Base-by-base conservation (phyloP, 2,329 filamentous ascomycete genomes). In the Cordyceps fumosorosea region DNA sequence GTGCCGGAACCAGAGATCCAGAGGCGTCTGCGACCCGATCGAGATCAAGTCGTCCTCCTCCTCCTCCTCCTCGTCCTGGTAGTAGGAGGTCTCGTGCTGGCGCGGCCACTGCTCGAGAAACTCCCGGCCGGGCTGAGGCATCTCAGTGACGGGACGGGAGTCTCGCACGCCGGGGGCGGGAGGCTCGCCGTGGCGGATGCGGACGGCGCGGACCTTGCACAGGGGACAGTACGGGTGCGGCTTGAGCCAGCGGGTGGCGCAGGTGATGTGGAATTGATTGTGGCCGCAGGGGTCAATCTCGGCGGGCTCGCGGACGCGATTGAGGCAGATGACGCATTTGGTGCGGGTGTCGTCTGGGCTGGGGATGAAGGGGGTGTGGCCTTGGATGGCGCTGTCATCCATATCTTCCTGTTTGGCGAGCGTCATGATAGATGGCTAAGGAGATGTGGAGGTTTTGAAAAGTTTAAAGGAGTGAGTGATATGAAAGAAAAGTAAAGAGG, bases 291-390 rank as follows among this genome's bases (percentile, higher is more conserved):
- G 92, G 22, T 82, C 77, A 8, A 90, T 84, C 56, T 88, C 80
- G 65, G 89, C 91, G 58, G 84, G 77, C 68, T 95, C 90, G 11
- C 85, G 84, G 69, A 96, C 80, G 59, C 77, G 71, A 62, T 93
- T 89, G 64, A 97, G 85, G 74, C 93, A 98, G 73, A 98, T 95
- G 65, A 96, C 91, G 74, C 93, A 97, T 6, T 44, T 29, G 26
- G 26, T 3, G 40, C 40, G 40, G 16, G 10, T n/a, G 40, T 44
- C 14, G 11, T n/a, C 16, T 5, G 5, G 3, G 16, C 7, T 8
- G 40, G 11, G 5, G 12, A 18, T n/a, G 40, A n/a, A 6, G 14
- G 18, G 16, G 7, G 40, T 37, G 34, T 37, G 34, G 34, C 34
- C 34, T 37, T 37, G 34, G 7, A 37, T n/a, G 40, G 12, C 40